Percentiles rank a stretch among this genome's conserved stretches.
Evolutionary conservation across 2,329 filamentous ascomycete genomes (phyloP).

Genomic region (Salinomyces thailandicus): DNA sequence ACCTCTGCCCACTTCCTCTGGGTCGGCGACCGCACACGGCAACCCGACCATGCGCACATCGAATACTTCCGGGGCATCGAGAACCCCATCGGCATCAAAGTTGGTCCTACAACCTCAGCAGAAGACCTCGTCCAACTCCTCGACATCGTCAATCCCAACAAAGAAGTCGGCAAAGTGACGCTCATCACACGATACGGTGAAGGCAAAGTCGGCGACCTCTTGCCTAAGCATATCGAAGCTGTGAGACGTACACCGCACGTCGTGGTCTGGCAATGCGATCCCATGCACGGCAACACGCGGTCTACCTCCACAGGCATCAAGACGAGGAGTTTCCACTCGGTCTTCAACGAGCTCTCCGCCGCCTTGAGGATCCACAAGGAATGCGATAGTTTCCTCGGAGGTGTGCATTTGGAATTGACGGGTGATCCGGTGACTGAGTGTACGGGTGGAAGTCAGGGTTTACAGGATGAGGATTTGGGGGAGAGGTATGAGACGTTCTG

Average conservation of each 20-base stretch:
- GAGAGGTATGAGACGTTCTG: slow-evolving; percentile 94
- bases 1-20: slow-evolving; percentile 95
- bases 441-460: slow-evolving; percentile 74
- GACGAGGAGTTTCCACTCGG: slow-evolving; percentile 82
- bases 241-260: slow-evolving; percentile 67
- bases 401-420: slow-evolving; percentile 89
- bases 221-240: slow-evolving; percentile 77
- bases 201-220: slow-evolving; percentile 59
- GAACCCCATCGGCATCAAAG: slow-evolving; percentile 94
- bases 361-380: slow-evolving; percentile 77
- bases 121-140: slow-evolving; percentile 69
- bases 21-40: slow-evolving; percentile 93
- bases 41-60: slow-evolving; percentile 85
- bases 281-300: slow-evolving; percentile 81
- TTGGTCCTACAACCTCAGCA: slow-evolving; percentile 73
- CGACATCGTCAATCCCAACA: slow-evolving; percentile 69
- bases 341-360: slow-evolving; percentile 75
- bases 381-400: slow-evolving; percentile 76
- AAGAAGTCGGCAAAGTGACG: slow-evolving; percentile 85
- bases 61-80: slow-evolving; percentile 95
- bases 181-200: slow-evolving; percentile 93
- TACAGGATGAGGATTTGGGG: slow-evolving; percentile 79
- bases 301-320: slow-evolving; percentile 70
- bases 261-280: slow-evolving; percentile 96
- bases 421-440: slow-evolving; percentile 96